Evolutionary conservation across 164 flowering plant species (phyloP).

Genomic region (Litsea cubeba): DNA sequence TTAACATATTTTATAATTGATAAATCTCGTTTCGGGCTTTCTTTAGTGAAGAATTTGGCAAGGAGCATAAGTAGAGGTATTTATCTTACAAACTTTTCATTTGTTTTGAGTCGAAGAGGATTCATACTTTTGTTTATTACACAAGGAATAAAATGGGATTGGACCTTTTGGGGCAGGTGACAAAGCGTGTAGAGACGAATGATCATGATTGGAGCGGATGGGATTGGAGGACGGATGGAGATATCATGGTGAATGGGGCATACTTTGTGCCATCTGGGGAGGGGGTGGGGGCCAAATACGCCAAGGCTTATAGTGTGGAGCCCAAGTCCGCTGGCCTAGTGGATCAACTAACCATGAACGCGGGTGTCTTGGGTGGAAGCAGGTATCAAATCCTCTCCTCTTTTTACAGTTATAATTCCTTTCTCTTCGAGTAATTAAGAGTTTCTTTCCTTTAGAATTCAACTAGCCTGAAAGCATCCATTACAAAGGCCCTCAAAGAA

Average conservation of each 20-base stretch:
- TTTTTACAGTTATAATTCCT: neutral
- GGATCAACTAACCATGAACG: conserved; percentile 62
- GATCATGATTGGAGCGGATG: conserved; percentile 61
- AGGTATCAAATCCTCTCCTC: conserved; percentile 30
- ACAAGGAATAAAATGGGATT: too few relatives aligned
- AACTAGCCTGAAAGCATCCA: neutral
- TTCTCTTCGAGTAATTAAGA: neutral
- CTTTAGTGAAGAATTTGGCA: too few relatives aligned
- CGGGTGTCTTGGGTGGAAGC: conserved; percentile 63
- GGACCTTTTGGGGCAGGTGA: conserved; percentile 40
- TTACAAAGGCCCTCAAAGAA: neutral
- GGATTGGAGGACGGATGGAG: conserved; percentile 91
- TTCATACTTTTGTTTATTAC: too few relatives aligned
- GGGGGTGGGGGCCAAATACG: conserved; percentile 39
- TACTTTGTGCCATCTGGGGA: conserved; percentile 82
- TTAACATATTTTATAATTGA: too few relatives aligned
- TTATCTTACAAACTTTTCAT: too few relatives aligned
- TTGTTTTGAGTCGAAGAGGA: too few relatives aligned
- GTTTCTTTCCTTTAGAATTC: neutral
- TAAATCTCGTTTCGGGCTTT: too few relatives aligned
- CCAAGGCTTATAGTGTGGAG: conserved; percentile 61
- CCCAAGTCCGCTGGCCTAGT: conserved; percentile 56
- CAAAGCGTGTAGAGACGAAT: conserved; percentile 69
- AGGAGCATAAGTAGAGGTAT: too few relatives aligned
- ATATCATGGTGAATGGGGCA: conserved; percentile 78